Evolutionary conservation across 345 rosid species (phyloP).

Genomic region (Arabidopsis suecica): DNA sequence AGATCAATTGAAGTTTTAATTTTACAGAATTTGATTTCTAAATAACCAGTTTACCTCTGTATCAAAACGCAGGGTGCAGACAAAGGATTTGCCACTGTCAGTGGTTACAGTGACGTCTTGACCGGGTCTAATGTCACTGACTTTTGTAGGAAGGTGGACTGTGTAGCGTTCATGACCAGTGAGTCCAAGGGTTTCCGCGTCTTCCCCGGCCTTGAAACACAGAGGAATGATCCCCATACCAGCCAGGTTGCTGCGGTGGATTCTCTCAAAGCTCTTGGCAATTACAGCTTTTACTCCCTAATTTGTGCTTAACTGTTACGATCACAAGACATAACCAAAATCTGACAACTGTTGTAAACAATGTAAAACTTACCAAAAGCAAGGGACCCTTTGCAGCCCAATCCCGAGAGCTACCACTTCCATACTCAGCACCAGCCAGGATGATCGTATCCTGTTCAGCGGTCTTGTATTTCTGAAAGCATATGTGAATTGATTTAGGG

Average conservation of each 20-base stretch:
- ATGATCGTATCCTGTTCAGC: constrained; percentile 71
- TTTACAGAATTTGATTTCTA: constrained; percentile 7
- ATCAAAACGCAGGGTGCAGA: constrained; percentile 73
- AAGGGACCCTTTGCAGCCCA: constrained; percentile 97
- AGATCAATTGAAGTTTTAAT: constrained; percentile 1
- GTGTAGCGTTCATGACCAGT: constrained; percentile 70
- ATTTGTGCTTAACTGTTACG: constrained; percentile 6
- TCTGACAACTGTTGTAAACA: background rate
- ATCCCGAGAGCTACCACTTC: constrained; percentile 90
- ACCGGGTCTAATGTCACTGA: constrained; percentile 77
- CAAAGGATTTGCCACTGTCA: constrained; percentile 70
- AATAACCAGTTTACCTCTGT: constrained; percentile 64
- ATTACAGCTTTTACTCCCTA: constrained; percentile 74
- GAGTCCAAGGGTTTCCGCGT: constrained; percentile 61
- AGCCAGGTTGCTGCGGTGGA: constrained; percentile 67
- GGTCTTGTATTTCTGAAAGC: constrained; percentile 65
- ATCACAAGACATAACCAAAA: constrained; percentile 8
- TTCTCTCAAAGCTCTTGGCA: constrained; percentile 75
- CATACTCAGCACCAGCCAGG: constrained; percentile 87
- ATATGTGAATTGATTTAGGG: constrained; percentile 1
- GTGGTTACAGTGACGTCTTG: constrained; percentile 76
- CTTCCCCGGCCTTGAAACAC: constrained; percentile 66
- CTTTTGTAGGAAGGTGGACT: constrained; percentile 59
- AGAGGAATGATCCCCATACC: constrained; percentile 72
- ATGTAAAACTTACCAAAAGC: constrained; percentile 57